These are phyloP conservation scores for Albophoma yamanashiensis DNA, from an alignment of 2,329 filamentous ascomycete species.

Conservation along the genomic window DNA sequence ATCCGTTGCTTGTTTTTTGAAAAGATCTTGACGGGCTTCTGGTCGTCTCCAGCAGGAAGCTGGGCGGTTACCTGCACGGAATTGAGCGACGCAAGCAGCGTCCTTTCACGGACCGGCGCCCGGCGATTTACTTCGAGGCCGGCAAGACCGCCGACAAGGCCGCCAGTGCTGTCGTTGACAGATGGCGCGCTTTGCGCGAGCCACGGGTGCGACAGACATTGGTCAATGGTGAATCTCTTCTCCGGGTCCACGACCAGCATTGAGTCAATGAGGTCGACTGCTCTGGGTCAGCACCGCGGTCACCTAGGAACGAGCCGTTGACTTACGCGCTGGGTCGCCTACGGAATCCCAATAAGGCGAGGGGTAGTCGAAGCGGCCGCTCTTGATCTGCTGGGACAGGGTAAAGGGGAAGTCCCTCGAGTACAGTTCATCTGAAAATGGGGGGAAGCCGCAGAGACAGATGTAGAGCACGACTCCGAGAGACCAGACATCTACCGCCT, in stretches of 20 bases:
- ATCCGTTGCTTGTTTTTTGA: constrained; percentile 50
- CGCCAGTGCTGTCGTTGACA: constrained; percentile 79
- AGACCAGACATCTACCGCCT: constrained; percentile 93
- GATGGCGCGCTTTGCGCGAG: constrained; percentile 51
- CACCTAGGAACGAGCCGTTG: background rate
- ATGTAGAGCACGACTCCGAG: constrained; percentile 97
- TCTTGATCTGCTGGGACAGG: constrained; percentile 80
- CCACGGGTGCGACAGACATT: constrained; percentile 90
- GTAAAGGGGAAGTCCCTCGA: constrained; percentile 73
- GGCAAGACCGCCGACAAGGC: constrained; percentile 76
- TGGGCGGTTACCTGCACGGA: constrained; percentile 46
- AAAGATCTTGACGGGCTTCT: constrained; percentile 60
- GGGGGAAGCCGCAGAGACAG: constrained; percentile 90
- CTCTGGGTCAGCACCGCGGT: background rate
- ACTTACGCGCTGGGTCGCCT: constrained; percentile 58
- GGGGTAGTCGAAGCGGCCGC: constrained; percentile 84
- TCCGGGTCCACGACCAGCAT: constrained; percentile 89
- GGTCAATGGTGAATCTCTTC: constrained; percentile 75
- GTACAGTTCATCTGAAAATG: constrained; percentile 90
- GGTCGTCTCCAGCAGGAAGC: constrained; percentile 45
- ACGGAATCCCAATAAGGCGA: constrained; percentile 73
- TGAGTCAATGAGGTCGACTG: constrained; percentile 76
- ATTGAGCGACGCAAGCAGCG: constrained; percentile 73
- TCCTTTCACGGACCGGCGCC: constrained; percentile 72
- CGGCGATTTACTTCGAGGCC: constrained; percentile 75